phyloP scores from a whole-genome alignment of 2,329 filamentous ascomycete species.

The Botryosphaeria dothidea region DNA sequence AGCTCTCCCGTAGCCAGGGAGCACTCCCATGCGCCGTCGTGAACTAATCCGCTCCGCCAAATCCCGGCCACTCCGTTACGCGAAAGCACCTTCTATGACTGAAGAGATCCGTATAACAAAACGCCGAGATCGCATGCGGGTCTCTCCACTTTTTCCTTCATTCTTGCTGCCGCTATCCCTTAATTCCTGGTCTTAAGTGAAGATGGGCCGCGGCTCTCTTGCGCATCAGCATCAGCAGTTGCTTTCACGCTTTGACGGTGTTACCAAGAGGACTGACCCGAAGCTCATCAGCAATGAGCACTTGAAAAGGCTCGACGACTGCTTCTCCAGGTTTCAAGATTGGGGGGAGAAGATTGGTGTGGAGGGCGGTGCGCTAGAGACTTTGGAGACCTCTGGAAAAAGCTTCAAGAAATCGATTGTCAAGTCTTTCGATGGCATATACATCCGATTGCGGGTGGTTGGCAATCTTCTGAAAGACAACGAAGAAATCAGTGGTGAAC shows the following conservation, averaged over 20 bases:
- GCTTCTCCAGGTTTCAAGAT: background rate
- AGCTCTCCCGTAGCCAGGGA: background rate
- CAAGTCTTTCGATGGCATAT: background rate
- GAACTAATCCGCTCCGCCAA: background rate
- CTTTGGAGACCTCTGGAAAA: background rate
- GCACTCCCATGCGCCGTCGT: background rate
- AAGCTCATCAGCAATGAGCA: background rate
- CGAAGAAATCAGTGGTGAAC: background rate
- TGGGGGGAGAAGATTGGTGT: background rate
- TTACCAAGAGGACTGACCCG: background rate
- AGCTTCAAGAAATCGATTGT: background rate
- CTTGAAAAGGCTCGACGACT: background rate
- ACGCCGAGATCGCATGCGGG: background rate
- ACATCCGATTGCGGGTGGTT: background rate
- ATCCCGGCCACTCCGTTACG: background rate
- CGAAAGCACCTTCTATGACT: background rate
- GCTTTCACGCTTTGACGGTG: background rate
- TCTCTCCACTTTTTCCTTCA: background rate
- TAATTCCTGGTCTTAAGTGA: background rate
- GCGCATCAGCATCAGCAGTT: background rate
- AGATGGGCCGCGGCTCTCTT: constrained; percentile 2
- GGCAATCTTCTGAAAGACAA: background rate
- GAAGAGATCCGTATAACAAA: background rate
- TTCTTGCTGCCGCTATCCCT: background rate
- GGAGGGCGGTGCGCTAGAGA: background rate